A percentile compares a stretch with the other conserved stretches of the same genome.
phyloP scores from a whole-genome alignment of 2,329 filamentous ascomycete species.

The Colletotrichum aenigma region DNA sequence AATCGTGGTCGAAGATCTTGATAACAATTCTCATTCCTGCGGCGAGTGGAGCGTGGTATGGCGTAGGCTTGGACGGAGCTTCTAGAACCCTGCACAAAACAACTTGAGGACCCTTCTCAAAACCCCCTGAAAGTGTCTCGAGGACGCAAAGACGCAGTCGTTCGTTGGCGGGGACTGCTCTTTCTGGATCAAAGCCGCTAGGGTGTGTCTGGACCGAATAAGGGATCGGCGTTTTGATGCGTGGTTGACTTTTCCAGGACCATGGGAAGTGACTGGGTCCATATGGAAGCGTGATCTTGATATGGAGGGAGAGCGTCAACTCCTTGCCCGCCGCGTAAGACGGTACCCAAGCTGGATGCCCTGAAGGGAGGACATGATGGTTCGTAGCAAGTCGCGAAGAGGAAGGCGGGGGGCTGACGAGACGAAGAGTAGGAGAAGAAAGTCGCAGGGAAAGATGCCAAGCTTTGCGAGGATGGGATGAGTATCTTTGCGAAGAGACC shows the following conservation, averaged over 20 bases:
- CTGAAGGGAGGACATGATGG: background rate
- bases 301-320: rapidly evolving
- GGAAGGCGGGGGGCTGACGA: rapidly evolving
- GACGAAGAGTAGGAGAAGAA: background rate
- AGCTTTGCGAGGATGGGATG: rapidly evolving
- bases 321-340: background rate
- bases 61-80: rapidly evolving
- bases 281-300: background rate
- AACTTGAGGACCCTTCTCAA: background rate
- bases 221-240: background rate
- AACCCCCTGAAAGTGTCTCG: background rate
- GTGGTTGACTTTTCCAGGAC: background rate
- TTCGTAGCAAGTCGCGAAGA: background rate
- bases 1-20: background rate
- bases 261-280: background rate
- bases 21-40: background rate
- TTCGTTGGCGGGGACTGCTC: background rate
- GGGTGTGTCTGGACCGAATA: background rate
- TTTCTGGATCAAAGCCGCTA: background rate
- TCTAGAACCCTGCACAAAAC: background rate
- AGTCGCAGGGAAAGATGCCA: rapidly evolving
- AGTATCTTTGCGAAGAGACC: rapidly evolving
- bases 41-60: background rate
- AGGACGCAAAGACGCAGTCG: background rate
- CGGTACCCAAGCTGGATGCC: rapidly evolving